Base-by-base conservation (phyloP, 2,329 filamentous ascomycete species). In the Diplocarpon rosae region DNA sequence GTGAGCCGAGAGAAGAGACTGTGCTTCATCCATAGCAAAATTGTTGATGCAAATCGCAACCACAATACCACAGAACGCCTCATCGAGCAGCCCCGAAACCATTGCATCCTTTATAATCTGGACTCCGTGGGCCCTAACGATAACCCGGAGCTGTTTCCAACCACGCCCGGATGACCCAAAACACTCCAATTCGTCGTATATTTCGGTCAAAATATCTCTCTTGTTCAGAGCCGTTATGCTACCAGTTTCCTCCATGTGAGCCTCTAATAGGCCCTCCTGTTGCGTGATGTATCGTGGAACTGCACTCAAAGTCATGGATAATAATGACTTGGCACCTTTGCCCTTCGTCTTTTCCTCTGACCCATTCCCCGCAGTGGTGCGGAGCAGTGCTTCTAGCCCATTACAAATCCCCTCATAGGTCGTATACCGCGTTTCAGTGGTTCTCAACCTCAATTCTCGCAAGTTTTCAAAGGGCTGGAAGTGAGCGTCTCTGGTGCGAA, bases 121-220 rank as follows among this genome's bases (percentile, higher is more conserved):
- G 13, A 73, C 47, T 7, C 67, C 69, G 46, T 76, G 70, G 13
- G 69, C 65, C 35, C 70, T 64, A 12, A 70, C 66, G 10, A 73
- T 61, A 2, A 57, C 54, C 38, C 66, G 63, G 1, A 76, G 62
- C 46, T 69, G 65, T 43, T 56, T 66, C 68, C 71, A 74, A 12
- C 71, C 71, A 27, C 57, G 48, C 2, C 59, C 59, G 1, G 56
- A 53, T 15, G 63, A 58, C 7, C 69, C 68, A 2, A 72, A 53
- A 2, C 59, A 51, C 51, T 75, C 71, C 13, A 76, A 52, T 13
- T 73, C 66, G 36, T 66, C 62, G 50, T 75, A 76, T 16, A 73
- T 62, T 3, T 68, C 63, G 12, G 64, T 61, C 0, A 69, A 68
- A 5, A 68, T 61, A 35, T 67, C 57, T 14, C 65, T 59, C 6